A percentile compares a stretch with the other conserved stretches of the same genome.
Evolutionary conservation across 2,329 filamentous ascomycete species (phyloP).

Genomic region (Cladophialophora immunda): DNA sequence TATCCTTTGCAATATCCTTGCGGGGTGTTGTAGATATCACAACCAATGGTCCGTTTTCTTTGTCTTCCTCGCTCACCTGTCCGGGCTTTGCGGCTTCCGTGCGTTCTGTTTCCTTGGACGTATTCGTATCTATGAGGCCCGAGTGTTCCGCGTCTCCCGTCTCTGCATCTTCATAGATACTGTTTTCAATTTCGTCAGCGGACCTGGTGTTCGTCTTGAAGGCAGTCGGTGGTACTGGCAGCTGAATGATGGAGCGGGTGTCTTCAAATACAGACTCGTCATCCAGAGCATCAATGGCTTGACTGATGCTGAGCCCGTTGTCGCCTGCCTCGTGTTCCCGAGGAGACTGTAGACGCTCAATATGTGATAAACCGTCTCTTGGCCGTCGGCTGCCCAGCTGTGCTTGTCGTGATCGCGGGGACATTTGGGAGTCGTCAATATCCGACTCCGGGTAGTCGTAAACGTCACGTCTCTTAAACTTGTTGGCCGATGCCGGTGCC

Average conservation of each 20-base stretch:
- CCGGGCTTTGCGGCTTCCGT: neutral
- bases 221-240: neutral
- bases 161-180: conserved; percentile 27
- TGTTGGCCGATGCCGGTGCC: conserved; percentile 32
- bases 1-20: neutral
- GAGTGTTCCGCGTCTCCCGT: conserved; percentile 1
- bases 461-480: conserved; percentile 35
- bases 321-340: conserved; percentile 17
- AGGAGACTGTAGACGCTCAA: conserved; percentile 21
- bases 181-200: conserved; percentile 10
- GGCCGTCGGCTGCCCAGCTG: conserved; percentile 20
- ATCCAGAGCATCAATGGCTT: conserved; percentile 27
- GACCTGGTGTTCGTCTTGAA: neutral
- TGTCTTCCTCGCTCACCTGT: conserved; percentile 9
- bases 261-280: conserved; percentile 29
- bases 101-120: neutral
- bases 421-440: conserved; percentile 42
- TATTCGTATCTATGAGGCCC: neutral
- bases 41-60: conserved; percentile 14
- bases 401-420: conserved; percentile 35
- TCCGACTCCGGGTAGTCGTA: conserved; percentile 40
- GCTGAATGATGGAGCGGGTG: conserved; percentile 1
- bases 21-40: neutral
- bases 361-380: conserved; percentile 21
- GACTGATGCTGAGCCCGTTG: conserved; percentile 15